Evolutionary conservation across 352 stramenopile species (phyloP), one percentile per base, ranked within the genome.

Genomic region (Thalassiosira exigua): DNA sequence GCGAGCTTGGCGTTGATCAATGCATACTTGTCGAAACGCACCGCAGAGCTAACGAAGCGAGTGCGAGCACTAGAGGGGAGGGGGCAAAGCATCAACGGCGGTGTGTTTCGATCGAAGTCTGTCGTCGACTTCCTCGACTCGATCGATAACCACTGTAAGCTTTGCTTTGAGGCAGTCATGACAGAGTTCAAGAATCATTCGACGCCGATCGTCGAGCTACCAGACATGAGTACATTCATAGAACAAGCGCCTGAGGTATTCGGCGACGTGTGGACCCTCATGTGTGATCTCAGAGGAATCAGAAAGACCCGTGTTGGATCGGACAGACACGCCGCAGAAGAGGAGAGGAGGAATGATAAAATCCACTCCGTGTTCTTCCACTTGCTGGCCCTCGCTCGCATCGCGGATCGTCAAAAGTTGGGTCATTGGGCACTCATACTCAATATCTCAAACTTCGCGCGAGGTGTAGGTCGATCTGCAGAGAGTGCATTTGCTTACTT

Each of bases 381-480:
- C 1, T 3, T 69, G 7, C 60, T 69, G 1, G 41, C 24, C 4
- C 32, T 69, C n/a, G 42, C 39, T 12, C 32, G 60, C 4, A 12
- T 53, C 7, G 4, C 21, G 1, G 57, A 69, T 41, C 44, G 27
- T 5, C 19, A 3, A 1, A 56, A 3, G 14, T 29, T 69, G 39
- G 5, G 17, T n/a, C 42, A 64, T 24, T 64, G 48, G 50, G 64
- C 64, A 19, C 30, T 73, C 12, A 64, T 73, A 44, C 50, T 56
- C 2, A 64, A 27, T 27, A 56, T 64, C 26, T 12, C 64, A 27
- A 39, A 33, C 41, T 64, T 65, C 42, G 33, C 48, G 21, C 12
- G 64, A 17, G 64, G 64, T 24, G 64, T 73, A 26, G 50, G 64
- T 44, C 5, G 24, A 2, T 21, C 19, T 44, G 64, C 64, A 2